phyloP scores from a whole-genome alignment of 2,329 filamentous ascomycete species.

The Fusarium fracticaudum region DNA sequence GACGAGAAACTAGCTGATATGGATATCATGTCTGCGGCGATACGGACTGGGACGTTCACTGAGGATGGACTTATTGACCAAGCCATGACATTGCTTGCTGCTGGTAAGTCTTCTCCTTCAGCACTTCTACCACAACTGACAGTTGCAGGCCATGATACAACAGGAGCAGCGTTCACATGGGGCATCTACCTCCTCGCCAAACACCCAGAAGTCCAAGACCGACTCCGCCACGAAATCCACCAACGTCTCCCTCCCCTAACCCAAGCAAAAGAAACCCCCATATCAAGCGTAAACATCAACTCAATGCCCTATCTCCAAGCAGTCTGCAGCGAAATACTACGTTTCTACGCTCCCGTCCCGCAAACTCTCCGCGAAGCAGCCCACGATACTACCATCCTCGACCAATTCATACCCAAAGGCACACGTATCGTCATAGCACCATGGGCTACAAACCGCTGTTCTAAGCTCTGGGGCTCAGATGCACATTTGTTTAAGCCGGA shows the following conservation, averaged over 20 bases:
- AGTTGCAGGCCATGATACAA: conserved; percentile 75
- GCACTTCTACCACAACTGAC: rapidly evolving
- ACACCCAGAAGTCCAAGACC: conserved; percentile 71
- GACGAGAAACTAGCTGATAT: conserved; percentile 60
- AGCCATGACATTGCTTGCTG: conserved; percentile 85
- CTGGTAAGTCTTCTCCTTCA: neutral
- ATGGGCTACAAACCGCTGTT: conserved; percentile 75
- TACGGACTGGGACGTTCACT: conserved; percentile 77
- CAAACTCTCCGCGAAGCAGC: conserved; percentile 73
- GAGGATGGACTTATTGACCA: conserved; percentile 85
- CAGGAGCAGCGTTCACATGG: conserved; percentile 78
- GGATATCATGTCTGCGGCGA: conserved; percentile 83
- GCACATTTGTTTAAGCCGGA: conserved; percentile 81
- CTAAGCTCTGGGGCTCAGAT: conserved; percentile 77
- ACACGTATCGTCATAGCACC: conserved; percentile 74
- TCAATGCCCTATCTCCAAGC: conserved; percentile 81
- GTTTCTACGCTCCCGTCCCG: conserved; percentile 76
- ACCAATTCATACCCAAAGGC: conserved; percentile 73
- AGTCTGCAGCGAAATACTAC: conserved; percentile 79
- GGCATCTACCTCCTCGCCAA: conserved; percentile 73
- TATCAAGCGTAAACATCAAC: conserved; percentile 67
- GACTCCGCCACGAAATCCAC: conserved; percentile 74
- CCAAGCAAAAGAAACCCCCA: conserved; percentile 41
- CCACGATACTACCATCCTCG: conserved; percentile 70
- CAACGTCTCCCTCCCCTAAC: conserved; percentile 63